Percentiles rank a stretch among this genome's conserved stretches.
phyloP scores from a whole-genome alignment of 2,329 filamentous ascomycete genomes.

The Pseudogymnoascus sp. region DNA sequence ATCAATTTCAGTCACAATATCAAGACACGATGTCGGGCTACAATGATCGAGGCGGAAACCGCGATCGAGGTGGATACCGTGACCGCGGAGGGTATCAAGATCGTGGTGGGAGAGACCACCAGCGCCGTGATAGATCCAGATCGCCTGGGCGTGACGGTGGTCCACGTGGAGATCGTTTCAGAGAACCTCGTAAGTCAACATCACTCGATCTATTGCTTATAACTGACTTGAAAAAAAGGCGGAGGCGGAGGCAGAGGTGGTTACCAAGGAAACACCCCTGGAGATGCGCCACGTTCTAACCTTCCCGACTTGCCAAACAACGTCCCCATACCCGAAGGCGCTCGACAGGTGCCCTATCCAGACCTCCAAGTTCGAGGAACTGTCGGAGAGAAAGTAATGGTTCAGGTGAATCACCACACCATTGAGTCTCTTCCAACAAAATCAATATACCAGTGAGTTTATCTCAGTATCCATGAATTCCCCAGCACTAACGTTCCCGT shows the following conservation, averaged over 20 bases:
- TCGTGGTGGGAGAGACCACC: neutral
- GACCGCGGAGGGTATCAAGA: neutral
- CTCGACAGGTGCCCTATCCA: neutral
- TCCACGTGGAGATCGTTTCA: conserved; percentile 1
- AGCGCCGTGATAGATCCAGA: neutral
- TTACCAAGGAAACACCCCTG: conserved; percentile 17
- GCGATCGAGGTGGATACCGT: neutral
- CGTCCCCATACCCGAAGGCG: neutral
- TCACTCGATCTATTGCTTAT: neutral
- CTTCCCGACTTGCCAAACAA: neutral
- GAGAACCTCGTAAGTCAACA: neutral
- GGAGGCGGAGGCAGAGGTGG: neutral
- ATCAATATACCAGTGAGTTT: conserved; percentile 1
- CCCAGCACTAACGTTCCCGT: neutral
- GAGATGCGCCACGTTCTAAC: conserved; percentile 19
- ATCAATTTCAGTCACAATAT: neutral
- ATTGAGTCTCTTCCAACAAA: conserved; percentile 4
- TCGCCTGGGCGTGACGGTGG: neutral
- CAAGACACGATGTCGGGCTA: neutral
- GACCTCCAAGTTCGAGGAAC: neutral
- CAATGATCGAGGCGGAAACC: neutral
- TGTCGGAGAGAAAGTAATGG: neutral
- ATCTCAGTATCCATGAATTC: neutral
- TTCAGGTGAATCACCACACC: conserved; percentile 1
- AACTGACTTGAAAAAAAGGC: neutral